Conservation (phyloP, 2,329 filamentous ascomycete species). For the Phialemoniopsis sp. region DNA sequence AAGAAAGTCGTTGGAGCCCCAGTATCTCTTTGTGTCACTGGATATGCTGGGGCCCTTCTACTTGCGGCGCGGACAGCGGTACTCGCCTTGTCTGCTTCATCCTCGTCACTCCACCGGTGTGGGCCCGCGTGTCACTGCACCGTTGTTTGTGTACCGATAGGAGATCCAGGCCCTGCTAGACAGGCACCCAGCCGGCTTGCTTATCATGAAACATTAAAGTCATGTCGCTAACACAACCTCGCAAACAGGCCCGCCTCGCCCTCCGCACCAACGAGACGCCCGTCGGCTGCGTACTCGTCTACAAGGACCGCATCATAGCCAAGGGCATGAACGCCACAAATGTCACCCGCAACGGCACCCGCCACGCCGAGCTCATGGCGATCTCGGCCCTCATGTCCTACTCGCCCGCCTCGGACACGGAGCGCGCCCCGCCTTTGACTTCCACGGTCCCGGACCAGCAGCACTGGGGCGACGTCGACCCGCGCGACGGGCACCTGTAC, state of each 20-base stretch:
- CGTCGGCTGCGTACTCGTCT: conserved; percentile 91
- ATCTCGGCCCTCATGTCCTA: conserved; percentile 55
- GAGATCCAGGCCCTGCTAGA: too few species aligned
- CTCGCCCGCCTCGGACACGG: conserved; percentile 13
- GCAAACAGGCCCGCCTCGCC: conserved; percentile 73
- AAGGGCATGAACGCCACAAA: conserved; percentile 97
- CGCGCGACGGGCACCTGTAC: conserved; percentile 51
- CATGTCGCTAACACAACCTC: conserved; percentile 7
- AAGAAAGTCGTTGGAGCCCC: too few species aligned
- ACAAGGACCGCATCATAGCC: conserved; percentile 74
- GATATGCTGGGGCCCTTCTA: not conserved
- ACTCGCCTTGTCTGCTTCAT: too few species aligned
- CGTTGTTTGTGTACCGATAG: too few species aligned
- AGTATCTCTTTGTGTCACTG: too few species aligned
- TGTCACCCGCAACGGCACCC: conserved; percentile 81
- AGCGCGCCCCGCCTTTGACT: not conserved
- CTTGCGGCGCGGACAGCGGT: not conserved
- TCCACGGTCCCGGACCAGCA: conserved; percentile 13
- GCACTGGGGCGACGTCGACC: conserved; percentile 47
- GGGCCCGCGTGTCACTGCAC: too few species aligned
- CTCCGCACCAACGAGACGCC: conserved; percentile 87
- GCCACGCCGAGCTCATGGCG: conserved; percentile 93
- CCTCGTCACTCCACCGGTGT: too few species aligned
- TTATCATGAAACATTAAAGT: not conserved
- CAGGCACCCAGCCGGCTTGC: too few species aligned